Conservation (phyloP, 805 yeast species). For the Candida fluviatilis region DNA sequence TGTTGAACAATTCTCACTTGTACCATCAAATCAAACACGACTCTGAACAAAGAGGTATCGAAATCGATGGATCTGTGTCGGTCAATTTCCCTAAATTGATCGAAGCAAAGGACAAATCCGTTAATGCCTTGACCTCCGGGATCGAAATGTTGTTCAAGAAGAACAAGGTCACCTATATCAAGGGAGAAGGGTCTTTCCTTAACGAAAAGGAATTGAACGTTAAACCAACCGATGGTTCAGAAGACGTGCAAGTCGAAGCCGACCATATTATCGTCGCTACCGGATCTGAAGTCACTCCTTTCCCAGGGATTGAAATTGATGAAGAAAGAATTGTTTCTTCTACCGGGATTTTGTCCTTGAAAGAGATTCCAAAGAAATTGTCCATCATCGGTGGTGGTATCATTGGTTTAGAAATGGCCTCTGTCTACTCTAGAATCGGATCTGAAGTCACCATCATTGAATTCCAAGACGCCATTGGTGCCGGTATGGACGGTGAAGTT, state of each 20-base stretch:
- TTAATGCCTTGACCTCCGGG: conserved; percentile 87
- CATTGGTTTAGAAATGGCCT: conserved; percentile 98
- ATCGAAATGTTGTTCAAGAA: conserved; percentile 93
- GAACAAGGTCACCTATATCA: conserved; percentile 89
- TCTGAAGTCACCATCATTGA: conserved; percentile 93
- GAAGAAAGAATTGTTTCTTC: conserved; percentile 96
- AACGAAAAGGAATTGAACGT: conserved; percentile 77
- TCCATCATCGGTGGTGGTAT: conserved; percentile 99
- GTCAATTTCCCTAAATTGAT: conserved; percentile 77
- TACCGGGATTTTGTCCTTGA: conserved; percentile 82
- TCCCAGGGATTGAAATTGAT: conserved; percentile 96
- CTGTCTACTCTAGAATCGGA: conserved; percentile 94
- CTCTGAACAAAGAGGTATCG: conserved; percentile 85
- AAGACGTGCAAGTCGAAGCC: conserved; percentile 68
- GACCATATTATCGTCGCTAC: conserved; percentile 91
- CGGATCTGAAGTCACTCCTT: conserved; percentile 97
- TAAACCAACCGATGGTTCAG: conserved; percentile 78
- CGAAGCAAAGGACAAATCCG: conserved; percentile 90
- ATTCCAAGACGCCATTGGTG: conserved; percentile 89
- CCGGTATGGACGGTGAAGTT: conserved; percentile 97
- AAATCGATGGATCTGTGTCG: conserved; percentile 65
- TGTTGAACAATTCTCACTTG: conserved; percentile 89
- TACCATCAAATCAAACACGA: conserved; percentile 88
- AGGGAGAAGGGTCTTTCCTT: conserved; percentile 86
- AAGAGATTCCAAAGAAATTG: conserved; percentile 87